Percentiles rank a stretch among this genome's conserved stretches.
phyloP scores from a whole-genome alignment of 345 rosid genomes.

The Eucalyptus shirleyi region DNA sequence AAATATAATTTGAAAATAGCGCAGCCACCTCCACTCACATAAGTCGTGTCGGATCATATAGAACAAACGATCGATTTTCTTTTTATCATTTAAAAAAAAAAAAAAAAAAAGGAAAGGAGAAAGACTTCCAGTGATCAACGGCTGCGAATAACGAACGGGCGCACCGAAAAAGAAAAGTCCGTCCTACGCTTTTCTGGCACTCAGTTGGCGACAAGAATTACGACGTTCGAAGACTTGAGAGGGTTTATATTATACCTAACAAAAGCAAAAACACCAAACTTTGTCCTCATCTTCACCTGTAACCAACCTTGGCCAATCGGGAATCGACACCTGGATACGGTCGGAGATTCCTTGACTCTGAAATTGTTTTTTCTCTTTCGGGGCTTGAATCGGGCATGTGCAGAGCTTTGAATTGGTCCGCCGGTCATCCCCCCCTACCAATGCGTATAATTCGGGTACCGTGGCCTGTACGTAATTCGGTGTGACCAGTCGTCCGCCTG shows the following conservation, averaged over 20 bases:
- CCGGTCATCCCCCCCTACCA: background rate
- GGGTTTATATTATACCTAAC: background rate
- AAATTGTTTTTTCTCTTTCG: background rate
- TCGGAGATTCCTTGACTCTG: background rate
- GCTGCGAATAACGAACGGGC: background rate
- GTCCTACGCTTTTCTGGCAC: background rate
- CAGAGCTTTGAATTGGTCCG: background rate
- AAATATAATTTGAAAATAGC: background rate
- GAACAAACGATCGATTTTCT: background rate
- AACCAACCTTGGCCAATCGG: background rate
- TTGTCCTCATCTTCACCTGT: background rate
- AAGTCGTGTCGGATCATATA: background rate
- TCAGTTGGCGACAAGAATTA: background rate
- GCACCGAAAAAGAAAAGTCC: background rate
- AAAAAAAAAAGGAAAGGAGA: background rate
- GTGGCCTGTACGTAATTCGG: background rate
- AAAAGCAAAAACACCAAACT: background rate
- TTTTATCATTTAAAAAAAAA: background rate
- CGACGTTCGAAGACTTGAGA: background rate
- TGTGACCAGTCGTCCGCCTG: background rate
- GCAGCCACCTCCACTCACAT: background rate
- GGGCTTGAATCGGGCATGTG: background rate
- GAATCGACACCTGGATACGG: background rate
- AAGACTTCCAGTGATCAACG: background rate
- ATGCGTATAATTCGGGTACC: background rate